These are phyloP conservation scores for Penicillium oxalicum DNA, from an alignment of 2,329 filamentous ascomycete genomes.

Conservation along the genomic window DNA sequence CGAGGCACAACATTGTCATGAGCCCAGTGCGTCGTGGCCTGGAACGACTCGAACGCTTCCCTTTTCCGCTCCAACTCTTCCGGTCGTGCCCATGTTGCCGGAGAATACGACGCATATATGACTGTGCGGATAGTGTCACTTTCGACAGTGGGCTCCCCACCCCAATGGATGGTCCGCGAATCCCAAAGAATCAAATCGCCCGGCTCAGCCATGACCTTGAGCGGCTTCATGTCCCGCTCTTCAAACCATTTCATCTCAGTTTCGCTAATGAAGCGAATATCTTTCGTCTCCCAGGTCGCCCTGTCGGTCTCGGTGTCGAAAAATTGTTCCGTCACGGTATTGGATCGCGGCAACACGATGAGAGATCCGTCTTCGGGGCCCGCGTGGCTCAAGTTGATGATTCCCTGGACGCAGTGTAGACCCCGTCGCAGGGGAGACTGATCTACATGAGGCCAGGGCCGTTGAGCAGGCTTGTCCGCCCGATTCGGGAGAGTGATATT, in stretches of 20 bases:
- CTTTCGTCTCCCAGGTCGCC: slow-evolving; percentile 11
- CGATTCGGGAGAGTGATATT: slow-evolving; percentile 17
- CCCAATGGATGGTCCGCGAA: slow-evolving; percentile 23
- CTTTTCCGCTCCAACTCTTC: neutral
- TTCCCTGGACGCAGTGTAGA: slow-evolving; percentile 24
- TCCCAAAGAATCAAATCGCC: slow-evolving; percentile 43
- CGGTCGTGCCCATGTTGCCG: slow-evolving; percentile 5
- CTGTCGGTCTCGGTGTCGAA: slow-evolving; percentile 25
- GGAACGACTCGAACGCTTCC: slow-evolving; percentile 8
- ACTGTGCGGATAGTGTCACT: slow-evolving; percentile 18
- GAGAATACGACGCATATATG: slow-evolving; percentile 19
- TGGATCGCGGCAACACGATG: slow-evolving; percentile 16
- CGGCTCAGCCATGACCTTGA: slow-evolving; percentile 38
- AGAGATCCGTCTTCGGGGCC: slow-evolving; percentile 18
- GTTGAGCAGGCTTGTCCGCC: slow-evolving; percentile 9
- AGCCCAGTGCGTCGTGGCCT: slow-evolving; percentile 16
- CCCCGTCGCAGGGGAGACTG: slow-evolving; percentile 24
- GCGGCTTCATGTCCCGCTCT: slow-evolving; percentile 18
- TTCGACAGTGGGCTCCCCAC: slow-evolving; percentile 15
- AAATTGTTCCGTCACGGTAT: slow-evolving; percentile 25
- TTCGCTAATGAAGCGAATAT: slow-evolving; percentile 20
- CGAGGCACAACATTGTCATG: slow-evolving; percentile 16
- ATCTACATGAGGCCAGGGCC: slow-evolving; percentile 28
- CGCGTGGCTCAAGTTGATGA: slow-evolving; percentile 17
- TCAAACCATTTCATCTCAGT: slow-evolving; percentile 29